Conservation (phyloP, 495 filamentous ascomycete species). For the Sordaria brevicollis region DNA sequence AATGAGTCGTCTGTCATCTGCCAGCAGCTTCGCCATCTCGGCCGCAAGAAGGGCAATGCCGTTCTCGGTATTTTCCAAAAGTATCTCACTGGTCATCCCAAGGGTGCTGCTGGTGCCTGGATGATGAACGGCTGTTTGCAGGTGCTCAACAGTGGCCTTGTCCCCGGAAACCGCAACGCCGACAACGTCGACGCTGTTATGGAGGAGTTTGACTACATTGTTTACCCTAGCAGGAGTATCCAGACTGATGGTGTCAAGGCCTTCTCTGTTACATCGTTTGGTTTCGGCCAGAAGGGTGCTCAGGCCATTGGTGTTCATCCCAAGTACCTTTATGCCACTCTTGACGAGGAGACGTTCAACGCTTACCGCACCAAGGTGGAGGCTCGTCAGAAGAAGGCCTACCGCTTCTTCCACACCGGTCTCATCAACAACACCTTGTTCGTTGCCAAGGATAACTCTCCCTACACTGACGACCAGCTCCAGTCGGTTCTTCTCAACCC, state of each 20-base stretch:
- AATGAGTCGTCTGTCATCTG: conserved; percentile 98
- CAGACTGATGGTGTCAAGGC: conserved; percentile 98
- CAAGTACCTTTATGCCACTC: conserved; percentile 89
- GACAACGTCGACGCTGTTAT: conserved; percentile 95
- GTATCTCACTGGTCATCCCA: conserved; percentile 96
- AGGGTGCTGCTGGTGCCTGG: conserved; percentile 98
- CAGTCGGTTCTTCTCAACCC: conserved; percentile 87
- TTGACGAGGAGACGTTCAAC: conserved; percentile 74
- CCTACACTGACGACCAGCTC: conserved; percentile 82
- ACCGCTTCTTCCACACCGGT: conserved; percentile 95
- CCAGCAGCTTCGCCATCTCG: conserved; percentile 91
- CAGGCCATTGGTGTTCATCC: conserved; percentile 96
- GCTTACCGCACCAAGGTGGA: conserved; percentile 81
- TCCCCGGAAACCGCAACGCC: conserved; percentile 95
- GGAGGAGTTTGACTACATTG: conserved; percentile 95
- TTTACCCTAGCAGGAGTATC: conserved; percentile 88
- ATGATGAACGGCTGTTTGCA: conserved; percentile 99
- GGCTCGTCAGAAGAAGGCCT: conserved; percentile 92
- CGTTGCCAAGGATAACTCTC: conserved; percentile 82
- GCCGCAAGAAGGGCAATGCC: conserved; percentile 90
- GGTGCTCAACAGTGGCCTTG: conserved; percentile 82
- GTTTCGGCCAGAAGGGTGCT: conserved; percentile 98
- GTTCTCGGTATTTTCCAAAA: conserved; percentile 98
- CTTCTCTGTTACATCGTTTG: conserved; percentile 97
- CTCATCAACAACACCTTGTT: conserved; percentile 96